Percentiles rank a stretch among this genome's conserved stretches.
These are phyloP conservation scores for Chlorella sp. DNA, from an alignment of 139 green algal species.

Conservation along the genomic window DNA sequence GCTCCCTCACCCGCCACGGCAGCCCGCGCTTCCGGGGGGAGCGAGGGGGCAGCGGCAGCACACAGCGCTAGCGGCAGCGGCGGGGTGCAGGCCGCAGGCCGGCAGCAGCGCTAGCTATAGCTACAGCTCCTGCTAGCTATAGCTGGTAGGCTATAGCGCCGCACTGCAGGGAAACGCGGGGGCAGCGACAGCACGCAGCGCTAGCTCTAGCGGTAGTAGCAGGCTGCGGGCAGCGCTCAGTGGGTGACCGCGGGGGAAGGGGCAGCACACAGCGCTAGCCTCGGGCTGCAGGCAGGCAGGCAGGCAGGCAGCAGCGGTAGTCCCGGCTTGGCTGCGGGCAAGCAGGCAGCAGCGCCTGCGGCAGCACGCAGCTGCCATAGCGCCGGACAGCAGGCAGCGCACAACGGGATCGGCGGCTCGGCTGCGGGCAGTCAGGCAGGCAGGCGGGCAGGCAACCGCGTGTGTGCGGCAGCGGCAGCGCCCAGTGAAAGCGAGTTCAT, in stretches of 20 bases:
- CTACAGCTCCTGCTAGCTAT: too few species aligned
- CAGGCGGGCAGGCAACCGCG: background rate
- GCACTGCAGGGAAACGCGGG: too few species aligned
- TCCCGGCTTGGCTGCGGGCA: too few species aligned
- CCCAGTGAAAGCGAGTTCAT: too few species aligned
- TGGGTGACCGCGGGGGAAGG: background rate
- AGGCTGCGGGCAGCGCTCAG: background rate
- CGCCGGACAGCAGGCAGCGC: too few species aligned
- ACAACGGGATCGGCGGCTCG: too few species aligned
- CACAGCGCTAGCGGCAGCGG: background rate
- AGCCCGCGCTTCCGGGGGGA: background rate
- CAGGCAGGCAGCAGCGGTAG: background rate
- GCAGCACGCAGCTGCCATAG: too few species aligned
- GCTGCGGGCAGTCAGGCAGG: background rate
- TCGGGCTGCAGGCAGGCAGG: background rate
- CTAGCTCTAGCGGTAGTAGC: background rate
- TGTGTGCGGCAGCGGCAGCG: too few species aligned
- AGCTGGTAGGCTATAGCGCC: too few species aligned
- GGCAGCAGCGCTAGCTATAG: background rate
- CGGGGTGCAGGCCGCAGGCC: background rate
- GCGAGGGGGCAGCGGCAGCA: background rate
- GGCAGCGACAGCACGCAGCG: background rate
- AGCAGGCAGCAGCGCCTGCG: too few species aligned
- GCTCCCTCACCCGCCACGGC: constrained; percentile 38
- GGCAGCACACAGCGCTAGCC: background rate